Evolutionary conservation across 2,329 filamentous ascomycete genomes (phyloP).

Genomic region (Fusarium proliferatum): DNA sequence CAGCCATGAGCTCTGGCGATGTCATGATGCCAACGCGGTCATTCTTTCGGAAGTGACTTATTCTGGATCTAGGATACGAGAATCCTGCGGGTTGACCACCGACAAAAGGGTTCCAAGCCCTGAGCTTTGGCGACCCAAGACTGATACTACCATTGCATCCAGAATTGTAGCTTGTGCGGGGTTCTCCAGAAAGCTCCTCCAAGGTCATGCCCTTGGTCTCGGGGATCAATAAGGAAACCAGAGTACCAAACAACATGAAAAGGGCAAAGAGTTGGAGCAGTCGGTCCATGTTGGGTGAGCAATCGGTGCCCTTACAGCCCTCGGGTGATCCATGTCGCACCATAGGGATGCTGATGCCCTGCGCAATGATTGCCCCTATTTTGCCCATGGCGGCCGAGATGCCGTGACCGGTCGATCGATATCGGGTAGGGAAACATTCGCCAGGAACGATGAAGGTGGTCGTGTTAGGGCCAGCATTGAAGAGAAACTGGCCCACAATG

Average conservation of each 20-base stretch:
- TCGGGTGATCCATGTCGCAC: slow-evolving; percentile 65
- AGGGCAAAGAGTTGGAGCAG: slow-evolving; percentile 82
- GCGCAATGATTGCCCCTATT: slow-evolving; percentile 74
- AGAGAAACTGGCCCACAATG: slow-evolving; percentile 73
- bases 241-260: slow-evolving; percentile 80
- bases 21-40: slow-evolving; percentile 57
- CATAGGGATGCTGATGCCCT: slow-evolving; percentile 72
- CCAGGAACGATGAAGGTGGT: slow-evolving; percentile 74
- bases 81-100: slow-evolving; percentile 66
- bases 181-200: slow-evolving; percentile 76
- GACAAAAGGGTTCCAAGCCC: slow-evolving; percentile 59
- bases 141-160: slow-evolving; percentile 63
- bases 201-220: slow-evolving; percentile 81
- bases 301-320: slow-evolving; percentile 60
- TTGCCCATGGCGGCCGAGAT: slow-evolving; percentile 75
- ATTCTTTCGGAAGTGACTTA: slow-evolving; percentile 44
- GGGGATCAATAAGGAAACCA: slow-evolving; percentile 78
- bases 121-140: slow-evolving; percentile 47
- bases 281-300: slow-evolving; percentile 73
- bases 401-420: slow-evolving; percentile 71
- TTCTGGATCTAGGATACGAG: slow-evolving; percentile 54
- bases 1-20: slow-evolving; percentile 53
- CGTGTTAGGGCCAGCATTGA: slow-evolving; percentile 74
- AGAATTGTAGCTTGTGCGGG: slow-evolving; percentile 67
- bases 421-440: slow-evolving; percentile 73